Evolutionary conservation across 768 basidiomycete species (phyloP).

Genomic region (Suillus subalutaceus): DNA sequence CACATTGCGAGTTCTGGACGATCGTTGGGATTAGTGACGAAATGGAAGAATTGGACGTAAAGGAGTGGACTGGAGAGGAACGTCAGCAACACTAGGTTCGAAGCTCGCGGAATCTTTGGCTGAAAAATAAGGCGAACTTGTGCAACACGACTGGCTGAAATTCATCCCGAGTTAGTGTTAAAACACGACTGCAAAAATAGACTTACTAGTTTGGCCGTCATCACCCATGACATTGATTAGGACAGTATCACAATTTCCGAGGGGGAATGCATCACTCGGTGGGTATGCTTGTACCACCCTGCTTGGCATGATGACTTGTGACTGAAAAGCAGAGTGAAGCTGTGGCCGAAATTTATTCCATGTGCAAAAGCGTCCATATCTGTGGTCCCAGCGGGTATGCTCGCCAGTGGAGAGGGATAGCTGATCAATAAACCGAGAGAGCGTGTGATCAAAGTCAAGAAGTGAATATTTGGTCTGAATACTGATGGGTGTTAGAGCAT

Average conservation of each 20-base stretch:
- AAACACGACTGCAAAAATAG: background rate
- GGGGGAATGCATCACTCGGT: background rate
- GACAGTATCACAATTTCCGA: background rate
- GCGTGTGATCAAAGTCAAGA: slow-evolving; percentile 27
- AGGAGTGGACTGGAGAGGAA: too few species aligned
- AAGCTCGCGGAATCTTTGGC: too few species aligned
- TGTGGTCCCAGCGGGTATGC: background rate
- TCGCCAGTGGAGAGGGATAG: background rate
- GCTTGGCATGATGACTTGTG: background rate
- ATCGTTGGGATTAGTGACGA: too few species aligned
- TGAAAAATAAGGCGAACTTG: too few species aligned
- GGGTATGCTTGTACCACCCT: background rate
- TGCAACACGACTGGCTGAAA: too few species aligned
- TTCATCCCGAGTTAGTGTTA: too few species aligned
- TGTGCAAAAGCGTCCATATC: background rate
- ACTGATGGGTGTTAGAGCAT: slow-evolving; percentile 22
- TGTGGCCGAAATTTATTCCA: background rate
- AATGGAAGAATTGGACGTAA: too few species aligned
- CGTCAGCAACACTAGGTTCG: too few species aligned
- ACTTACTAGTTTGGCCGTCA: background rate
- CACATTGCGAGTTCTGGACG: too few species aligned
- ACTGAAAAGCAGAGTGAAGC: background rate
- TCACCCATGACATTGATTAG: background rate
- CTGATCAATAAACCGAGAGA: slow-evolving; percentile 19
- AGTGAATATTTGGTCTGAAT: slow-evolving; percentile 23